A percentile compares a stretch with the other conserved stretches of the same genome.
These are phyloP conservation scores for Iberis pinnata DNA, from an alignment of 345 rosid species.

Conservation along the genomic window DNA sequence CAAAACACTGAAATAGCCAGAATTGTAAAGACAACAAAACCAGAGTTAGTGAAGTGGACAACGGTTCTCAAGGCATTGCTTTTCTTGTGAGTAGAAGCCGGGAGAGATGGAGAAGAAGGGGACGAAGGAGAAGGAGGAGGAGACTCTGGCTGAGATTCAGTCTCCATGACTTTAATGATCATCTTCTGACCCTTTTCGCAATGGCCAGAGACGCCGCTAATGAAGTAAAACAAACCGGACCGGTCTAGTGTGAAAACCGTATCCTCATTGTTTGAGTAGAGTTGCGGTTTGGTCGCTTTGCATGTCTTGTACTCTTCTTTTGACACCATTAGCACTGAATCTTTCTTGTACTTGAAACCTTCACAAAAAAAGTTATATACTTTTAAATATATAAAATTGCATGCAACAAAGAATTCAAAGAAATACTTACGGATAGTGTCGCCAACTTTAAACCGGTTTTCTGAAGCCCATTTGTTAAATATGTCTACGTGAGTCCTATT, in stretches of 20 bases:
- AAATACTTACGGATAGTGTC: conserved; percentile 47
- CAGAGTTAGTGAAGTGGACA: conserved; percentile 4
- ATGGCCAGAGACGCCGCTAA: conserved; percentile 55
- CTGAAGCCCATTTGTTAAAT: conserved; percentile 77
- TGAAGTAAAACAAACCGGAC: conserved; percentile 54
- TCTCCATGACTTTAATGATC: conserved; percentile 63
- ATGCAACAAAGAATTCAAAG: neutral
- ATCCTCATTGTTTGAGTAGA: conserved; percentile 53
- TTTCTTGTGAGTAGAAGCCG: conserved; percentile 20
- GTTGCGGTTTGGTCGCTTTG: conserved; percentile 38
- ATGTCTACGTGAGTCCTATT: conserved; percentile 32
- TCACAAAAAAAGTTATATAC: conserved; percentile 8
- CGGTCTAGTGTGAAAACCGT: conserved; percentile 37
- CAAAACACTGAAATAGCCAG: conserved; percentile 11
- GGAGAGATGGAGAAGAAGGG: conserved; percentile 7
- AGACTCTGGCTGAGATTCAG: conserved; percentile 21
- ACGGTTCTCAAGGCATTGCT: conserved; percentile 14
- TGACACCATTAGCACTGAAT: conserved; percentile 48
- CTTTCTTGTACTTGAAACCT: conserved; percentile 52
- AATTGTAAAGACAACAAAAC: conserved; percentile 11
- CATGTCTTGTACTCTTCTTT: conserved; percentile 63
- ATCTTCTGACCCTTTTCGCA: conserved; percentile 58
- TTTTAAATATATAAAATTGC: no score
- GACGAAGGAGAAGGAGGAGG: conserved; percentile 21
- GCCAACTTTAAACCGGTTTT: conserved; percentile 54